phyloP scores from a whole-genome alignment of 2,329 filamentous ascomycete species.

The Aspergillus bombycis region DNA sequence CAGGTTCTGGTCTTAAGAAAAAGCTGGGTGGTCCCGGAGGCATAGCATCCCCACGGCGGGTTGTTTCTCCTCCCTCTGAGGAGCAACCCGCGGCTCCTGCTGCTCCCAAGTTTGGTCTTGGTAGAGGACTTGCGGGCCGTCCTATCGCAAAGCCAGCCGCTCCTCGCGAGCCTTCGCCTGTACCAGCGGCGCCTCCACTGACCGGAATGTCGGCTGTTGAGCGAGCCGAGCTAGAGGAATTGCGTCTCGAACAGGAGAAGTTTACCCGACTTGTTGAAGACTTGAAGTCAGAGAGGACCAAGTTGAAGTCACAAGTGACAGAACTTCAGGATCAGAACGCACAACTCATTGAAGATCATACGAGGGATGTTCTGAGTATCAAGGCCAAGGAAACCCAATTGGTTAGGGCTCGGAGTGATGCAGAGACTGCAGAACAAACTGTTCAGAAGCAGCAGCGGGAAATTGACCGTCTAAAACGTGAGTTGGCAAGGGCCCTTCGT shows the following conservation, averaged over 20 bases:
- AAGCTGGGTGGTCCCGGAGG: slow-evolving; percentile 47
- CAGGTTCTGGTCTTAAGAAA: slow-evolving; percentile 48
- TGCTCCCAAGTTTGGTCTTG: slow-evolving; percentile 62
- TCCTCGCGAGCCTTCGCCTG: slow-evolving; percentile 48
- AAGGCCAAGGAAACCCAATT: slow-evolving; percentile 98
- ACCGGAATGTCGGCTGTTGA: slow-evolving; percentile 77
- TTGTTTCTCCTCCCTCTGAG: slow-evolving; percentile 48
- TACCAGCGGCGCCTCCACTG: slow-evolving; percentile 58
- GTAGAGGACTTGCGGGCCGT: slow-evolving; percentile 79
- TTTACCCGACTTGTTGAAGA: slow-evolving; percentile 77
- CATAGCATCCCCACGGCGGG: slow-evolving; percentile 46
- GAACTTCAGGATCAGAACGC: slow-evolving; percentile 98
- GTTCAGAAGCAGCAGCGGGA: slow-evolving; percentile 84
- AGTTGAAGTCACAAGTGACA: slow-evolving; percentile 81
- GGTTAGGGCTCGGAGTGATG: slow-evolving; percentile 86
- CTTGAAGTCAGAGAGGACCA: slow-evolving; percentile 77
- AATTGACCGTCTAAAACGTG: slow-evolving; percentile 90
- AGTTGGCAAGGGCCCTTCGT: slow-evolving; percentile 59
- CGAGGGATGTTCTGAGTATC: slow-evolving; percentile 89
- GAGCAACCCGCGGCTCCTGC: slow-evolving; percentile 48
- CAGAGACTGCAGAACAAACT: slow-evolving; percentile 82
- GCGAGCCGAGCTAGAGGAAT: slow-evolving; percentile 86
- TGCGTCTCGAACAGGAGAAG: slow-evolving; percentile 80
- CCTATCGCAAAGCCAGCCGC: slow-evolving; percentile 74
- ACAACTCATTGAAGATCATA: slow-evolving; percentile 95